Base-by-base conservation (phyloP, 2,329 filamentous ascomycete species). In the Diaporthe ampelina region DNA sequence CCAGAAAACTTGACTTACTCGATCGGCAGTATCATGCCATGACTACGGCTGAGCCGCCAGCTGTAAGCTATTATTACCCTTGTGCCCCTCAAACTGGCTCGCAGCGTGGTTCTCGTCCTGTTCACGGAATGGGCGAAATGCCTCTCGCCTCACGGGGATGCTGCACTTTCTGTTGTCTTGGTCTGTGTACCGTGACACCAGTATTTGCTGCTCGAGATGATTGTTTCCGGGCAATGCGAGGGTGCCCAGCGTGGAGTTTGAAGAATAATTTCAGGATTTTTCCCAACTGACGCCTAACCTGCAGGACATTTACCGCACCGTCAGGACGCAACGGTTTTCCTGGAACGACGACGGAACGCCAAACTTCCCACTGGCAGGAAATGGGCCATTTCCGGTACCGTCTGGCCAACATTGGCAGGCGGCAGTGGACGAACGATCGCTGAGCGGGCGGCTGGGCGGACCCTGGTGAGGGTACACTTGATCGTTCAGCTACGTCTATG, bases 321-420 rank as follows among this genome's bases (percentile, higher is more conserved):
- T 78, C 6, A 75, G 82, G 21, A 79, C 82, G 67, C 81, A 83
- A 74, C 80, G 78, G 68, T 82, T 83, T 37, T 78, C 76, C 21
- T 83, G 81, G 81, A 81, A 83, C 35, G 79, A 80, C 2, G 80
- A 82, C 40, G 82, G 82, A 8, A 81, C 79, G 45, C 82, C 82
- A 0, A 78, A 77, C 4, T 83, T 83, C 48, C 81, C 81, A 0
- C 70, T 79, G 26, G 81, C 81, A 4, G 79, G 80, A 73, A 83
- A 83, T 32, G 82, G 81, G 3, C 82, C 82, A 13, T 81, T 82
- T 43, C 57, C 71, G 5, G 81, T 81, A 9, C 81, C 81, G 0
- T 77, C 80, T 10, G 81, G 82, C 1, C 81, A 83, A 74, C 75
- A 78, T 19, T 77, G 76, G 1, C 70, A 75, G 68, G 74, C 40